Percentiles rank a stretch among this genome's conserved stretches.
These are phyloP conservation scores for Cornus suecica DNA, from an alignment of 148 eudicot species.

Conservation along the genomic window DNA sequence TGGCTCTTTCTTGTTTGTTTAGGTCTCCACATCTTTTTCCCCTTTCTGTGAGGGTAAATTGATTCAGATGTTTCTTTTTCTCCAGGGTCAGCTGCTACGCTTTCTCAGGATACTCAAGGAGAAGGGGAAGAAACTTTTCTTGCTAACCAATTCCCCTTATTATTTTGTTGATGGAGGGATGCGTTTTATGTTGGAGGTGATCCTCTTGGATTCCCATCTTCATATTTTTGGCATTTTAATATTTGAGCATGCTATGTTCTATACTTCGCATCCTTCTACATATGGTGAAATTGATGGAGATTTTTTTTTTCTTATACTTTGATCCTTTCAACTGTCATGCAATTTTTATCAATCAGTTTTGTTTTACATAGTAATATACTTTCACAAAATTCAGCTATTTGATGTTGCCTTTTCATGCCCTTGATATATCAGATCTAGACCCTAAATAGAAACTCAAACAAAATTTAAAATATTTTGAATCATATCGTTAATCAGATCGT, in stretches of 20 bases:
- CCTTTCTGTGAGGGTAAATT: no score
- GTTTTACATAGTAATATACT: not conserved
- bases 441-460: no score
- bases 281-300: slow-evolving; percentile 8
- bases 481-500: no score
- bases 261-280: not conserved
- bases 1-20: not conserved
- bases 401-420: not conserved
- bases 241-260: not conserved
- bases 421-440: no score
- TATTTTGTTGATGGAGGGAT: slow-evolving; percentile 99
- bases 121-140: slow-evolving; percentile 91
- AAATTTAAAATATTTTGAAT: no score
- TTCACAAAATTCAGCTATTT: not conserved
- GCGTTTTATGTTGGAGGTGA: slow-evolving; percentile 93
- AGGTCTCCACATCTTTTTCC: no score
- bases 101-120: slow-evolving; percentile 83
- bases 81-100: slow-evolving; percentile 64
- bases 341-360: not conserved
- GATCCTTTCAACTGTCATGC: not conserved
- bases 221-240: not conserved
- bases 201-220: not conserved
- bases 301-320: not conserved
- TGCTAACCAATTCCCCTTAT: slow-evolving; percentile 95
- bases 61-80: not conserved